Evolutionary conservation across 2,329 filamentous ascomycete species (phyloP).

Genomic region (Aspergillus pseudoterreus): DNA sequence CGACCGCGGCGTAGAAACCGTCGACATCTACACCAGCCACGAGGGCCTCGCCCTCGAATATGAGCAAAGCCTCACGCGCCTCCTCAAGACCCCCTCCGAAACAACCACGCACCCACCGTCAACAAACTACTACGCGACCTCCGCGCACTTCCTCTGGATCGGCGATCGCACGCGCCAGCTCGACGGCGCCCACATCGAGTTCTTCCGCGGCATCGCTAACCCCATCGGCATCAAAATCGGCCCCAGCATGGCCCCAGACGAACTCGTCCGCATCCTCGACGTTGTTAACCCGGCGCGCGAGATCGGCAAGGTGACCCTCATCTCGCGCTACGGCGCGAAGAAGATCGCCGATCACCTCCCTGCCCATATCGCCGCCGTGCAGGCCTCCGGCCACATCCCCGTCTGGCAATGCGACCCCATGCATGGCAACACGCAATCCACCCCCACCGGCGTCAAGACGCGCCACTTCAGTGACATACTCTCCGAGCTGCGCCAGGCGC

Average conservation of each 20-base stretch:
- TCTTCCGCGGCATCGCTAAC: constrained; percentile 93
- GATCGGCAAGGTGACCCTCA: constrained; percentile 89
- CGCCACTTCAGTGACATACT: constrained; percentile 88
- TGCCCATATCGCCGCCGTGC: constrained; percentile 82
- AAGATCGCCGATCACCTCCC: constrained; percentile 75
- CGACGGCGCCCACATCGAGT: constrained; percentile 91
- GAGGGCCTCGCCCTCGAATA: constrained; percentile 94
- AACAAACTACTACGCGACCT: constrained; percentile 76
- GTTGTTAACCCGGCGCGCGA: constrained; percentile 79
- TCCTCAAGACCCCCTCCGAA: constrained; percentile 60
- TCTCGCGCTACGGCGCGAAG: constrained; percentile 84
- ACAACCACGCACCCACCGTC: constrained; percentile 53
- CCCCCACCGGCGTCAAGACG: constrained; percentile 80
- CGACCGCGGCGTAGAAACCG: constrained; percentile 77
- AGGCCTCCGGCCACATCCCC: constrained; percentile 69
- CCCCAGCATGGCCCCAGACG: constrained; percentile 71
- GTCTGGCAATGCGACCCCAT: constrained; percentile 99
- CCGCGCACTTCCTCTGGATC: constrained; percentile 97
- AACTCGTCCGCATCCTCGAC: constrained; percentile 75
- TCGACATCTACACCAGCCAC: constrained; percentile 93
- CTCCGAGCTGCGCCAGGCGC: constrained; percentile 75
- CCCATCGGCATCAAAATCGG: constrained; percentile 96
- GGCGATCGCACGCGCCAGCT: constrained; percentile 93
- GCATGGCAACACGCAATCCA: constrained; percentile 75
- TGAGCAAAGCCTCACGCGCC: constrained; percentile 79